Base-by-base conservation (phyloP, 2,329 filamentous ascomycete genomes). In the Claviceps arundinis region DNA sequence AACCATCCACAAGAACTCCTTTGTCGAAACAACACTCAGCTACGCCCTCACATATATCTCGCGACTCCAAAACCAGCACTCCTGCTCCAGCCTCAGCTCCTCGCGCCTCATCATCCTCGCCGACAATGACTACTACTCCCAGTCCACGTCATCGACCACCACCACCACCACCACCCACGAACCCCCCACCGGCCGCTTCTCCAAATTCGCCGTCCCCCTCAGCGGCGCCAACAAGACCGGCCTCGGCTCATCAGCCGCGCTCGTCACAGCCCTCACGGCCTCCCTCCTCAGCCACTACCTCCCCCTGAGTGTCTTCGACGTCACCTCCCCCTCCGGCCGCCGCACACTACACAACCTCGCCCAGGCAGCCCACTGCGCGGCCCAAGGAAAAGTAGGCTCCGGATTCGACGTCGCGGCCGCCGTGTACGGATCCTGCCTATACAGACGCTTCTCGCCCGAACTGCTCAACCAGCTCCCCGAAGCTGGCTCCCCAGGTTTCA, bases 61-160 rank as follows among this genome's bases (percentile, higher is more conserved):
- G 65, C 65, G 67, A 48, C 55, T 73, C 57, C 61, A 69, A 59
- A 52, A 57, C 5, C 64, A 68, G 50, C 62, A 63, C 44, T 61
- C 69, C 5, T 59, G 62, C 40, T 67, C 70, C 59, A 77, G 70
- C 63, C 81, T 93, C 62, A 76, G 76, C 14, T 80, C 89, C 4
- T 71, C 85, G 34, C 81, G 81, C 14, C 80, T 97, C 65, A 89
- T 87, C 55, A 91, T 98, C 65, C 79, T 97, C 38, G 91, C 93
- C 55, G 89, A 96, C 70, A 90, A 93, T 63, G 88, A 94, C 72
- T 98, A 98, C 77, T 98, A 97, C 73, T 96, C 93, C 4, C 81
- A 67, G 52, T 64, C 73, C 17, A 64, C 66, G 52, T 66, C 62
- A 24, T 62, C 59, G 11, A 52, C 50, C 8, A 50, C 54, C 19